phyloP scores from a whole-genome alignment of 306 rosid species.

The Ochetophila trinervis region DNA sequence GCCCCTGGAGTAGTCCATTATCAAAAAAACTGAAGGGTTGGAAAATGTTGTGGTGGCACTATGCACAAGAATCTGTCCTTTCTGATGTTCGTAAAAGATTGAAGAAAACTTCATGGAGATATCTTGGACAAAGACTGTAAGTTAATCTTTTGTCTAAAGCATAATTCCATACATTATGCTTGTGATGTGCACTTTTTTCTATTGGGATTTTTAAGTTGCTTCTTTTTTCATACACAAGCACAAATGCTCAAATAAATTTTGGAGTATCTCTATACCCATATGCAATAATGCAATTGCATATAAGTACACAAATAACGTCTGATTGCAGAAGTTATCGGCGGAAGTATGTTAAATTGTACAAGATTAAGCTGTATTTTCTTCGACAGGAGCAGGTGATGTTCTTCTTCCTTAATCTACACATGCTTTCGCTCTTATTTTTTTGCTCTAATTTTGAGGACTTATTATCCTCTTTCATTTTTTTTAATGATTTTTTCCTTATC shows the following conservation, averaged over 20 bases:
- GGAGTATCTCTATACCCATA: no score
- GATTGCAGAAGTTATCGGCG: slow-evolving; percentile 70
- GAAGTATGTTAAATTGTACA: slow-evolving; percentile 70
- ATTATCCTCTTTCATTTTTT: no score
- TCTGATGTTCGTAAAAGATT: slow-evolving; percentile 75
- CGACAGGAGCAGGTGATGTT: slow-evolving; percentile 72
- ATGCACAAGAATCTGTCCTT: slow-evolving; percentile 85
- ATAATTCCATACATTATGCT: background rate
- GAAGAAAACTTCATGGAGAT: slow-evolving; percentile 89
- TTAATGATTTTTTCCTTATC: no score
- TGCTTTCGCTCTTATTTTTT: no score
- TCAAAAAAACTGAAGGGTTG: slow-evolving; percentile 59
- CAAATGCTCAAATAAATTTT: no score
- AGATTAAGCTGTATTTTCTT: slow-evolving; percentile 73
- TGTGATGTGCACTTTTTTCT: no score
- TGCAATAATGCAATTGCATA: no score
- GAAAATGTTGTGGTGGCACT: slow-evolving; percentile 88
- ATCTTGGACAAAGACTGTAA: slow-evolving; percentile 80
- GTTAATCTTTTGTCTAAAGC: slow-evolving; percentile 25
- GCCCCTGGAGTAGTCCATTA: slow-evolving; percentile 76
- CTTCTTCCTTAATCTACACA: background rate
- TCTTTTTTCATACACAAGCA: no score
- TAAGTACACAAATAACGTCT: slow-evolving; percentile 1
- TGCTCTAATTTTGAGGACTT: no score
- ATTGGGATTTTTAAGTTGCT: no score